Base-by-base conservation (phyloP, 495 filamentous ascomycete genomes). In the Sabuloglossum arenarium region DNA sequence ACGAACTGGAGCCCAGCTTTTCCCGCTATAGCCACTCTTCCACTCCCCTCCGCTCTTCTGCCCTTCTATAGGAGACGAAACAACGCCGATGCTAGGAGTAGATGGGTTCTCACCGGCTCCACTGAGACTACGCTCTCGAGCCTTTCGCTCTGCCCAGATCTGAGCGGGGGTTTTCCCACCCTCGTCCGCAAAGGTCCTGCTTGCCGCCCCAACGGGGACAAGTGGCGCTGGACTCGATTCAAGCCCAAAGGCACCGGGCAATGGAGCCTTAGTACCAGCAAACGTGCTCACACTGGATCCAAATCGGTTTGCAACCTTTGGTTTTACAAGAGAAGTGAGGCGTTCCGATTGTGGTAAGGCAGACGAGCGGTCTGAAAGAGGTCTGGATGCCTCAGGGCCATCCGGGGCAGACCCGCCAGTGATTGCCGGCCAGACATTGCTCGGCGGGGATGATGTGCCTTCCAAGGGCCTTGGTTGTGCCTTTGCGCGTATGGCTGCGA, bases 121-220 rank as follows among this genome's bases (percentile, higher is more conserved):
- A 47, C 71, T 70, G 31, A 66, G 59, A 27, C 80, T 84, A 21
- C 81, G 74, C 63, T 94, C 84, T 54, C 79, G 78, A 25, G 84
- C 87, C 71, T 96, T 98, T 68, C 85, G 93, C 69, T 99, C 91
- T 0, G 89, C 89, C 91, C 91, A 99, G 19, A 94, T 66, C 65
- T 99, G 91, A 24, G 93, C 88, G 19, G 91, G 91, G 6, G 91
- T 96, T 70, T 97, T 99, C 49, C 88, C 90, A 57, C 85, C 90
- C 68, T 93, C 73, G 57, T 96, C 87, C 2, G 91, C 90, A 73
- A 94, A 98, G 24, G 87, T 94, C 61, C 84, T 77, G 67, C 88
- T 93, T 37, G 88, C 88, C 57, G 78, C 74, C 25, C 88, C 88
- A 47, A 93, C 72, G 31, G 79, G 79, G 0, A 77, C 67, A 8